A percentile compares a stretch with the other conserved stretches of the same genome.
These are phyloP conservation scores for Monilinia polystroma DNA, from an alignment of 2,329 filamentous ascomycete species.

Conservation along the genomic window DNA sequence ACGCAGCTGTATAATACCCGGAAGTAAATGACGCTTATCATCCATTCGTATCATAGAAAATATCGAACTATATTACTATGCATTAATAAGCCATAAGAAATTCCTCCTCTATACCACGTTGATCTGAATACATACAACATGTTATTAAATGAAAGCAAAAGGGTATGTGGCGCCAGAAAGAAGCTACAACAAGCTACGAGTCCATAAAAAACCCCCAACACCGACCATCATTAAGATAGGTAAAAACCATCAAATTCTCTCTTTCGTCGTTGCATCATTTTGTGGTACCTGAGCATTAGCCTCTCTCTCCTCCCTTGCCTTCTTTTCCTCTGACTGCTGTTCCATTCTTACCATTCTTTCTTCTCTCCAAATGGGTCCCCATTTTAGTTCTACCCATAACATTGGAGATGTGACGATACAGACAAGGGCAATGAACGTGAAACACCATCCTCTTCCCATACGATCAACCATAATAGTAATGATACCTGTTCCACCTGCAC, in stretches of 20 bases:
- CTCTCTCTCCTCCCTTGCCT: slow-evolving; percentile 22
- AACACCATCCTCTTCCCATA: slow-evolving; percentile 63
- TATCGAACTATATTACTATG: not conserved
- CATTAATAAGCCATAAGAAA: not conserved
- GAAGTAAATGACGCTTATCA: slow-evolving; percentile 5
- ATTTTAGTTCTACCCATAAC: slow-evolving; percentile 50
- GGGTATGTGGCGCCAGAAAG: not conserved
- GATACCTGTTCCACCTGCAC: slow-evolving; percentile 58
- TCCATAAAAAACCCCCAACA: not conserved
- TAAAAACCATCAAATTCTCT: not conserved
- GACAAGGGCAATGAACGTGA: slow-evolving; percentile 56
- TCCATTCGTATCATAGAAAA: not conserved
- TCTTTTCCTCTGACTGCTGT: slow-evolving; percentile 39
- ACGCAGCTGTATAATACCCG: too few relatives aligned
- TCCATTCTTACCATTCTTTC: slow-evolving; percentile 47
- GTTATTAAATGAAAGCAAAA: not conserved
- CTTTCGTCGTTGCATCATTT: slow-evolving; percentile 13
- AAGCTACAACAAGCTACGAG: not conserved
- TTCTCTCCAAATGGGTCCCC: slow-evolving; percentile 52
- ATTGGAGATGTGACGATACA: slow-evolving; percentile 50
- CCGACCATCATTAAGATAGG: not conserved
- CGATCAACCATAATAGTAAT: slow-evolving; percentile 57
- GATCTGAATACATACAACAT: not conserved
- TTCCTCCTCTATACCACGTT: not conserved
- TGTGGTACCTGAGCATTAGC: slow-evolving; percentile 9